These are phyloP conservation scores for Amanita rimosa DNA, from an alignment of 768 basidiomycete genomes.

Conservation along the genomic window DNA sequence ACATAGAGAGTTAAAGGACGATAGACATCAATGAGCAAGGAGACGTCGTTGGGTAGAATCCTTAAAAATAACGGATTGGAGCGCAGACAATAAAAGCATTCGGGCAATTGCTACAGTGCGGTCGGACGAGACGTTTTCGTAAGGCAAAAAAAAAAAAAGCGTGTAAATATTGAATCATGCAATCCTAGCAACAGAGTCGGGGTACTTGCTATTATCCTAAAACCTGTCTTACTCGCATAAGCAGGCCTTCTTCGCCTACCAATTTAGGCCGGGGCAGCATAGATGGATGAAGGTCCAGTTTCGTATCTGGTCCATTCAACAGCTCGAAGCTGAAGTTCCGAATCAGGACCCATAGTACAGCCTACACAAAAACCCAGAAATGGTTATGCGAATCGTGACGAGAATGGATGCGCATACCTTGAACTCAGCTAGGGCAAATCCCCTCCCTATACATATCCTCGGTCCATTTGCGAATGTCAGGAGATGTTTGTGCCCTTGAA, in stretches of 20 bases:
- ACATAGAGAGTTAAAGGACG: no score
- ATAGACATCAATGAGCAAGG: no score
- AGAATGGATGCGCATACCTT: background rate
- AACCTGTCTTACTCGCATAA: background rate
- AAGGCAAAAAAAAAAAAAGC: no score
- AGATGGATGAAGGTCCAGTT: background rate
- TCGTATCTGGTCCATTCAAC: no score
- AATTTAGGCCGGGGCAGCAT: background rate
- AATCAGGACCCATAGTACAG: background rate
- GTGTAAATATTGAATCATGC: no score
- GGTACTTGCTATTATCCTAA: background rate
- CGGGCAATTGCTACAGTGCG: no score
- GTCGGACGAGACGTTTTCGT: no score
- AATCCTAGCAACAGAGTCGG: background rate
- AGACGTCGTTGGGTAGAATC: no score
- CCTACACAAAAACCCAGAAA: background rate
- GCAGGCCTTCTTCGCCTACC: background rate
- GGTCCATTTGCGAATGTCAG: constrained; percentile 35
- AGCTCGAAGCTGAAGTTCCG: no score
- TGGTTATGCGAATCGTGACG: background rate
- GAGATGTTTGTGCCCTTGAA: constrained; percentile 27
- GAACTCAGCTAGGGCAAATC: constrained; percentile 19
- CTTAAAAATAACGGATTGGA: no score
- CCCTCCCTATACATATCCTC: constrained; percentile 31
- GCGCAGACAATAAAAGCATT: no score